Base-by-base conservation (phyloP, 1,139 yeast species). In the Taiozyma sp. region DNA sequence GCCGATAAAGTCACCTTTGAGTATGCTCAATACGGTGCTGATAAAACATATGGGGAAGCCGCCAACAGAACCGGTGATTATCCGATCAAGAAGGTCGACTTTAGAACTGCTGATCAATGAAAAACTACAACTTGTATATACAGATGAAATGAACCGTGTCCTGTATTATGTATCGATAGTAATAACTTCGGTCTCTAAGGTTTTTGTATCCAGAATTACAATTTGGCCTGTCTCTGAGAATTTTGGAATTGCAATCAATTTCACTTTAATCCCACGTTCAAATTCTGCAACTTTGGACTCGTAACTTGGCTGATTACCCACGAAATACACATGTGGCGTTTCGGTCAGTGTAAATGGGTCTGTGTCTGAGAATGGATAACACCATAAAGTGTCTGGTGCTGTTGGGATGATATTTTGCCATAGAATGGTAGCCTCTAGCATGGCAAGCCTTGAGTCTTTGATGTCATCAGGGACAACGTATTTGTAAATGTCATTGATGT, bases 361-460 rank as follows among this genome's bases (percentile, higher is more conserved):
- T 6, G 65, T 62, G 44, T 84, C 80, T n/a, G 80, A 78, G 63
- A 77, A 92, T 1, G 99, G 98, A 61, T 90, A 91, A 57, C 96
- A 85, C 73, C 88, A 87, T 44, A 93, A 71, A 0, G 99, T 95
- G 63, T 93, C 99, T 0, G 99, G 99, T 1, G 97, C 96, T 0
- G 98, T 91, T 2, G 99, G 99, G 0, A 90, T 85, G 40, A 89
- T 74, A 61, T 89, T 89, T 59, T 90, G 93, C 96, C 97, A 93
- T 49, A 74, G 71, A 42, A 95, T 66, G 1, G 88, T 85, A 8
- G 83, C 76, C 58, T 84, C 87, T 74, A 91, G 77, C 58, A 90
- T 71, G 27, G 78, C 75, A 16, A 82, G 59, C 49, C 84, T 63
- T 16, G 69, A 65, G 14, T 71, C 69, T 7, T 69, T 69, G 12